phyloP scores from a whole-genome alignment of 176 grass and related monocot genomes.

The Hordeum vulgare region DNA sequence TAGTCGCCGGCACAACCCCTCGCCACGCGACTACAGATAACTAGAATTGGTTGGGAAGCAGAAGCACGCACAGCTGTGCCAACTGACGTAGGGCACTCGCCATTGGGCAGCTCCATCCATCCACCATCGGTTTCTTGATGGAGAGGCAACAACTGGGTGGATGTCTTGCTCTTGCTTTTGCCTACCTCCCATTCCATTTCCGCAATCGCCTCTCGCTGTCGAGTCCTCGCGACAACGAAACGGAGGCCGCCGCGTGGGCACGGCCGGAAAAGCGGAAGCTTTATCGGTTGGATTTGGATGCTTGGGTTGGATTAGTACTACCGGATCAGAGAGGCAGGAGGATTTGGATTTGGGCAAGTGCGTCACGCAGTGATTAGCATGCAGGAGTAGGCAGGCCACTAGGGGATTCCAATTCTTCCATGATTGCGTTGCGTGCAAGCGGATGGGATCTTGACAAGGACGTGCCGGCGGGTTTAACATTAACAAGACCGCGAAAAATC shows the following conservation, averaged over 20 bases:
- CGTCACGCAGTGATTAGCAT: neutral
- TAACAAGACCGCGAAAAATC: neutral
- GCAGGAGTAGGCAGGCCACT: neutral
- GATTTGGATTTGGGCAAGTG: conserved; percentile 11
- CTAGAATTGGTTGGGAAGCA: neutral
- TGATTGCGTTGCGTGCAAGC: neutral
- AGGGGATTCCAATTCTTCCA: neutral
- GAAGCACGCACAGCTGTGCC: neutral
- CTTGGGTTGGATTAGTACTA: neutral
- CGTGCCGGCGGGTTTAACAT: neutral
- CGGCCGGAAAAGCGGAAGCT: neutral
- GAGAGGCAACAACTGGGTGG: neutral
- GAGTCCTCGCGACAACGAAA: neutral
- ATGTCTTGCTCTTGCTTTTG: neutral
- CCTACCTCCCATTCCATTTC: neutral
- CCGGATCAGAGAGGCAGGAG: neutral
- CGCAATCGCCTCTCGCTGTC: neutral
- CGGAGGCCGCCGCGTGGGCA: neutral
- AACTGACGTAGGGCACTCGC: neutral
- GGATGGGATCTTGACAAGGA: neutral
- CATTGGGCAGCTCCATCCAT: neutral
- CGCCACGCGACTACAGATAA: neutral
- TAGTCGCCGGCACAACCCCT: neutral
- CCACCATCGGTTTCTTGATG: neutral
- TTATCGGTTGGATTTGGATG: neutral